Conservation (phyloP, 1,139 yeast genomes). For the Meyerozyma sp. region DNA sequence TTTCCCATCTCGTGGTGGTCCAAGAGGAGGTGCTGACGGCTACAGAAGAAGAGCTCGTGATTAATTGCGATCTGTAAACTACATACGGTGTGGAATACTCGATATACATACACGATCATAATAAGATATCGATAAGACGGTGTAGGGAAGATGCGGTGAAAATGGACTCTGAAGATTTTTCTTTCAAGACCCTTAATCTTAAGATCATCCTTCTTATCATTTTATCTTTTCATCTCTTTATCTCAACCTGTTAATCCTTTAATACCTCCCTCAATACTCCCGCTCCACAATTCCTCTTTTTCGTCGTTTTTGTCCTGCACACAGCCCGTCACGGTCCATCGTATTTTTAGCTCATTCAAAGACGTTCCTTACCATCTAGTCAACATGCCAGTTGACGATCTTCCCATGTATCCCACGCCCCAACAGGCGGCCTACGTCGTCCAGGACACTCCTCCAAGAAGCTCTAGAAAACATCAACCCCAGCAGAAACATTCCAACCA, state of each 20-base stretch:
- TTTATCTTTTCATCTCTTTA: too few species aligned
- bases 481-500: constrained; percentile 8
- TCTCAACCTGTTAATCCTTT: too few species aligned
- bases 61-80: constrained; percentile 15
- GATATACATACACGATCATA: constrained; percentile 2
- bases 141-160: not conserved
- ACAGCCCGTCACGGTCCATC: not conserved
- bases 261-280: too few species aligned
- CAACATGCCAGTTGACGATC: constrained; percentile 30
- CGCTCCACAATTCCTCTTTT: not conserved
- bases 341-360: not conserved
- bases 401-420: constrained; percentile 46
- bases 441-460: constrained; percentile 11
- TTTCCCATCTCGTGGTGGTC: constrained; percentile 43
- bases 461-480: constrained; percentile 13
- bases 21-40: constrained; percentile 38
- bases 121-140: not conserved
- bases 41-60: constrained; percentile 48
- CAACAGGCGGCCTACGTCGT: constrained; percentile 39
- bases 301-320: not conserved
- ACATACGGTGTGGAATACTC: constrained; percentile 2
- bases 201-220: too few species aligned
- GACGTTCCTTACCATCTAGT: not conserved
- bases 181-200: too few species aligned
- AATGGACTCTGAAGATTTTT: too few species aligned